Evolutionary conservation across 495 filamentous ascomycete species (phyloP), one percentile per base, ranked within the genome.

Genomic region (Aspergillus steynii): DNA sequence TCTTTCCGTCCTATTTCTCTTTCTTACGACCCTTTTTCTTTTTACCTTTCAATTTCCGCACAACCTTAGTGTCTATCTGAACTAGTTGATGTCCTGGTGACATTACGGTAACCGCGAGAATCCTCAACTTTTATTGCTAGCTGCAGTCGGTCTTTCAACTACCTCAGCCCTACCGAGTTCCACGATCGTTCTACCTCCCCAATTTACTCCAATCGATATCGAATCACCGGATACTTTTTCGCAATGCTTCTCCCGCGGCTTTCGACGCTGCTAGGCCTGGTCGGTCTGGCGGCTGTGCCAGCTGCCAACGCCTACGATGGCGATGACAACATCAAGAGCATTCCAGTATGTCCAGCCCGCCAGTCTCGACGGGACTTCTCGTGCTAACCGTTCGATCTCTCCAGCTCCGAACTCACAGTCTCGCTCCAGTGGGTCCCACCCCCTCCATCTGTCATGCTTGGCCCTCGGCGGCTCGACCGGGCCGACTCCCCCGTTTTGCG

Each of bases 351-450:
- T 67, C 61, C 51, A 45, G 34, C 55, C 12, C 49, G 15, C 52
- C 20, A 29, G 10, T 20, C 10, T 15, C 31, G 3, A 12, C 4
- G 7, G 12, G 2, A 27, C 32, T 31, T 15, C 31, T 51, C 31
- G 37, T 28, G 49, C 53, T 64, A 15, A 57, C 28, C 8, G 31
- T 50, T 46, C 14, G 27, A 29, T 25, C 27, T 10, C 29, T 70
- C 28, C 74, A 94, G 85, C 81, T 96, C 64, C 86, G 90, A 65
- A 92, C 89, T 68, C 88, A 93, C 74, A 89, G 86, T 71, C 85
- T 93, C 47, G 61, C 73, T 66, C 68, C 80, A 71, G 83, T 85
- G 73, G 68, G 75, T 74, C 55, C 15, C 29, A 34, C 29, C 66
- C 54, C 28, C 28, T 34, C 42, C 54, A 12, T 42, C 37, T 42